Evolutionary conservation across 164 flowering plant species (phyloP).

Genomic region (Sedum album): DNA sequence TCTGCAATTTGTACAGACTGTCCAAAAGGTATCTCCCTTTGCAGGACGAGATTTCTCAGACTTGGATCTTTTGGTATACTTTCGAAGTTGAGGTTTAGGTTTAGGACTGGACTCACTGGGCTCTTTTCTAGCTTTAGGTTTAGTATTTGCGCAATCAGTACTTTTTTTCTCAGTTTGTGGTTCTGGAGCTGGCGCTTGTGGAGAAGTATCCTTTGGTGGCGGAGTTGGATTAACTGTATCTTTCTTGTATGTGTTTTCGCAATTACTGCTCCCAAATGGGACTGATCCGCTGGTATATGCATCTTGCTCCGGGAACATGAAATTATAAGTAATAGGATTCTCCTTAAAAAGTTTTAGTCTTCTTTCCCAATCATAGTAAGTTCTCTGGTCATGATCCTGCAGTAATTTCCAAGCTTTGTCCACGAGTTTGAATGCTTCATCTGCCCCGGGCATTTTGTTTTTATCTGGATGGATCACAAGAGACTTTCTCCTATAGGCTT

Average conservation of each 20-base stretch:
- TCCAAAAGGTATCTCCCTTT: slow-evolving; percentile 4
- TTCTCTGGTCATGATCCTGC: slow-evolving; percentile 19
- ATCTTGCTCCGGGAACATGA: no score
- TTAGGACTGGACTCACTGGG: background rate
- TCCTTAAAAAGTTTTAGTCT: background rate
- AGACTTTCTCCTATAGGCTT: slow-evolving; percentile 19
- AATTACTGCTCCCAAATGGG: slow-evolving; percentile 13
- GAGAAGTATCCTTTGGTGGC: background rate
- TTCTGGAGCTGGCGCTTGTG: slow-evolving; percentile 11
- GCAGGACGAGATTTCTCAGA: background rate
- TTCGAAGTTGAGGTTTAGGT: background rate
- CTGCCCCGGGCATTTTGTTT: slow-evolving; percentile 25
- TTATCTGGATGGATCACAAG: slow-evolving; percentile 27
- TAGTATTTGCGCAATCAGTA: slow-evolving; percentile 11
- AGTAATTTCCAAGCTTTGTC: slow-evolving; percentile 30
- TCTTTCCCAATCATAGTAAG: slow-evolving; percentile 18
- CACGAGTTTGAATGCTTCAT: slow-evolving; percentile 25
- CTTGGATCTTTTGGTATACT: background rate
- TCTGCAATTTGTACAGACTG: slow-evolving; percentile 7
- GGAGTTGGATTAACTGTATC: slow-evolving; percentile 1
- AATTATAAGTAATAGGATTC: no score
- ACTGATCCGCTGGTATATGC: background rate
- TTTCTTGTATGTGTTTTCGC: background rate
- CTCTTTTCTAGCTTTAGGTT: background rate
- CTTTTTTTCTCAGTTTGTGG: slow-evolving; percentile 8